Conservation (phyloP, 2,329 filamentous ascomycete species). For the Falciphora oryzae region DNA sequence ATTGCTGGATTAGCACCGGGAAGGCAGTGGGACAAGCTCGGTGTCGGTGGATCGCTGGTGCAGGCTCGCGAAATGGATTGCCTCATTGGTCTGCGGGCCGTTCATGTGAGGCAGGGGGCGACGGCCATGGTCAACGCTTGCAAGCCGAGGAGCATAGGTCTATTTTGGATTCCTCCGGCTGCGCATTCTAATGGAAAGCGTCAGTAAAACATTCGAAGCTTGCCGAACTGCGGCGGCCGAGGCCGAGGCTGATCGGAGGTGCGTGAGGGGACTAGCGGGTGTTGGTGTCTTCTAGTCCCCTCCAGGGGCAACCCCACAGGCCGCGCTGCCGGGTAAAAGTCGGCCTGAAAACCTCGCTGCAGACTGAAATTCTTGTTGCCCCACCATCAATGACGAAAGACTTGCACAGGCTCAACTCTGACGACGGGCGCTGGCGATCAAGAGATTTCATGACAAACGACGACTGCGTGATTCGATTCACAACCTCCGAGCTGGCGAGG, state of each 20-base stretch:
- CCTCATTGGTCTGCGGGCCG: background rate
- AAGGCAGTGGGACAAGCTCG: background rate
- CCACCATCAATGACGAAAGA: slow-evolving; percentile 1
- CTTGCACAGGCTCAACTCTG: background rate
- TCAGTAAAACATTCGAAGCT: too few species aligned
- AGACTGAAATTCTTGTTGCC: background rate
- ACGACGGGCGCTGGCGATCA: background rate
- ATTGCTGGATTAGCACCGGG: background rate
- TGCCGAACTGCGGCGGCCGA: background rate
- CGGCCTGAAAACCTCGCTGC: background rate
- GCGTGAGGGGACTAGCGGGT: background rate
- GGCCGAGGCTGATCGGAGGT: background rate
- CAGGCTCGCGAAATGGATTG: background rate
- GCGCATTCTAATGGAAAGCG: too few species aligned
- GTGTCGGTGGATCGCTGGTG: background rate
- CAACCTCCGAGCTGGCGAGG: background rate
- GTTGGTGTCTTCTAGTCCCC: background rate
- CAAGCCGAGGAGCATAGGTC: too few species aligned
- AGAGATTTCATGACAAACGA: background rate
- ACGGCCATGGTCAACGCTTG: too few species aligned
- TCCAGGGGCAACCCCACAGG: too few species aligned
- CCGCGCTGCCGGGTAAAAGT: background rate
- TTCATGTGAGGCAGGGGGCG: too few species aligned
- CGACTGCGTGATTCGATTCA: background rate
- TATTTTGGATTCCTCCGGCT: too few species aligned